Percentiles rank a stretch among this genome's conserved stretches.
These are phyloP conservation scores for Periconia sp. DNA, from an alignment of 2,329 filamentous ascomycete species.

Conservation along the genomic window DNA sequence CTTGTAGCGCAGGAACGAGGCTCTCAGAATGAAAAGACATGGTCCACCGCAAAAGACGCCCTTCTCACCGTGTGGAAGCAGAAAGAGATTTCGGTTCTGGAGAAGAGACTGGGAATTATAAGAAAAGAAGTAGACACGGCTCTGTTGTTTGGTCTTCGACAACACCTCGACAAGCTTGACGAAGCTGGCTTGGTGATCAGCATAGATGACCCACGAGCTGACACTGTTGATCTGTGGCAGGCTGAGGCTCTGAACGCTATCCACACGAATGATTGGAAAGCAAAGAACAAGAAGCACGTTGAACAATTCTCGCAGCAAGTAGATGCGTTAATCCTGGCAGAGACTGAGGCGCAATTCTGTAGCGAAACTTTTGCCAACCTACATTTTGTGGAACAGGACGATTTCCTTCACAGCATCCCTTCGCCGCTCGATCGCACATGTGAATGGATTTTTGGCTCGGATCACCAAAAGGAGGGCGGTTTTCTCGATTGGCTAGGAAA, in stretches of 20 bases:
- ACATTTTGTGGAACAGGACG: constrained; percentile 29
- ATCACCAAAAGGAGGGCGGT: constrained; percentile 17
- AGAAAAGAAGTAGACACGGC: constrained; percentile 32
- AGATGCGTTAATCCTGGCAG: constrained; percentile 22
- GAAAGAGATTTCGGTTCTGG: constrained; percentile 30
- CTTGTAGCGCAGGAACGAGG: constrained; percentile 26
- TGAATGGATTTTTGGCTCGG: constrained; percentile 30
- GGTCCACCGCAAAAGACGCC: constrained; percentile 29
- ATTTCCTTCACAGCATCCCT: constrained; percentile 29
- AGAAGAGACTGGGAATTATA: constrained; percentile 30
- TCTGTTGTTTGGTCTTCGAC: constrained; percentile 32
- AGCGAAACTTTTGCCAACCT: constrained; percentile 28
- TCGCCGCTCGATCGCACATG: constrained; percentile 26
- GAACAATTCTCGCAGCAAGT: constrained; percentile 35
- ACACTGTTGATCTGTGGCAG: constrained; percentile 35
- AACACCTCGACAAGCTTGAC: constrained; percentile 36
- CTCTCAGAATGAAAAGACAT: constrained; percentile 25
- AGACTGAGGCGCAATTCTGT: constrained; percentile 30
- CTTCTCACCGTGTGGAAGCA: constrained; percentile 43
- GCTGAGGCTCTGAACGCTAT: constrained; percentile 31
- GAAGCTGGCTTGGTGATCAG: constrained; percentile 33
- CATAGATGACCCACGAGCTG: constrained; percentile 19
- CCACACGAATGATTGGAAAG: constrained; percentile 32
- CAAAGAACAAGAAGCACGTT: constrained; percentile 35
- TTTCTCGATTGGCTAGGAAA: constrained; percentile 37